These are phyloP conservation scores for Mycena sanguinolenta DNA, from an alignment of 768 basidiomycete genomes.

Conservation along the genomic window DNA sequence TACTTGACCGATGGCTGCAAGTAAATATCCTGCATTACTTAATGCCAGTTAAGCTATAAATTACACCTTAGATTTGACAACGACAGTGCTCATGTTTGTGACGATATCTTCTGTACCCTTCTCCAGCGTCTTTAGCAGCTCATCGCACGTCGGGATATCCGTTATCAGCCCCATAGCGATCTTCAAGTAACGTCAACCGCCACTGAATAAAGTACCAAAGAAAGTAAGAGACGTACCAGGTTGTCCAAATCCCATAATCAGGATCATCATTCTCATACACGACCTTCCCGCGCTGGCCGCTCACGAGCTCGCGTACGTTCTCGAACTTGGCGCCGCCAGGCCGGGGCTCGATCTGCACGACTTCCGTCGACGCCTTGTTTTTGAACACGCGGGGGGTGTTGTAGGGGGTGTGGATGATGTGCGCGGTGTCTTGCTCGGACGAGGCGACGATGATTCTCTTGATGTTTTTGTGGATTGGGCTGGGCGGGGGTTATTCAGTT, in stretches of 20 bases:
- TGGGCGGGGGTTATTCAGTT: neutral
- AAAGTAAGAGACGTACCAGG: conserved; percentile 51
- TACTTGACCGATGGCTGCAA: too few species aligned
- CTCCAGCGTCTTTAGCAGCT: conserved; percentile 77
- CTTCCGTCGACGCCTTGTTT: conserved; percentile 82
- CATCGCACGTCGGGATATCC: conserved; percentile 87
- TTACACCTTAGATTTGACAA: conserved; percentile 57
- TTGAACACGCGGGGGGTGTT: conserved; percentile 91
- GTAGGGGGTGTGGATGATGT: conserved; percentile 90
- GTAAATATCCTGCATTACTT: neutral
- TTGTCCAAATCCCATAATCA: conserved; percentile 90
- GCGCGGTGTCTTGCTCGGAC: conserved; percentile 85
- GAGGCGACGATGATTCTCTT: conserved; percentile 91
- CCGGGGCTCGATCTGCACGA: conserved; percentile 84
- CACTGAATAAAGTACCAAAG: neutral
- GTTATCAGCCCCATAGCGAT: conserved; percentile 79
- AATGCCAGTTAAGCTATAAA: neutral
- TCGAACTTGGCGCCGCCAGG: conserved; percentile 91
- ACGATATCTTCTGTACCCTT: conserved; percentile 81
- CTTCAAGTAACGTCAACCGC: neutral
- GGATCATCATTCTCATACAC: conserved; percentile 90
- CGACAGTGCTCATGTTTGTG: conserved; percentile 52
- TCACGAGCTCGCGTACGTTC: conserved; percentile 83
- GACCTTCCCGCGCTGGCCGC: conserved; percentile 74
- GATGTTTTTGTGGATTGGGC: conserved; percentile 90